phyloP scores from a whole-genome alignment of 176 grass and related monocot species.

The Oryza brachyantha region DNA sequence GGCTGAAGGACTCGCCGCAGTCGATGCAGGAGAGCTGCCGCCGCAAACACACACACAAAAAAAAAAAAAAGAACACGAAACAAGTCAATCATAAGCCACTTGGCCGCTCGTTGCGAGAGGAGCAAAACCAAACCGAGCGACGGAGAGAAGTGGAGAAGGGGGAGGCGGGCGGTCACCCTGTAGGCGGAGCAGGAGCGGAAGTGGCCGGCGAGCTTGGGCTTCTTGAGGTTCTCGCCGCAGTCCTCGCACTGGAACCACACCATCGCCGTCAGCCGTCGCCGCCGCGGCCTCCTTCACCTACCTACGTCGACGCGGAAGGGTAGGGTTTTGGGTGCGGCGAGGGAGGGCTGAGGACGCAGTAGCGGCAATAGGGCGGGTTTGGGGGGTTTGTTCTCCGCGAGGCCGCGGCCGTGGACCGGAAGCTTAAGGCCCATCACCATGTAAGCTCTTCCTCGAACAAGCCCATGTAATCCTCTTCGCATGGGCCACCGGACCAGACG shows the following conservation, averaged over 20 bases:
- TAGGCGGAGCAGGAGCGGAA: conserved; percentile 91
- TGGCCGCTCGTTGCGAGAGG: background rate
- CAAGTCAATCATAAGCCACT: background rate
- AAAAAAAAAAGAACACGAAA: too few species aligned
- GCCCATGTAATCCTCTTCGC: too few species aligned
- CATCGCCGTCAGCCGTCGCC: conserved; percentile 36
- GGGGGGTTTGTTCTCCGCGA: background rate
- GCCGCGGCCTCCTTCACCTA: background rate
- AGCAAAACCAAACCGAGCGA: background rate
- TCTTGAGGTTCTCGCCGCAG: conserved; percentile 89
- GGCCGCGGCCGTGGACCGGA: background rate
- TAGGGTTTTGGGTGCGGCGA: conserved; percentile 34
- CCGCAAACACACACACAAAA: conserved; percentile 8
- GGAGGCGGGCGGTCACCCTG: conserved; percentile 40
- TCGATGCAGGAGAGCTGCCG: conserved; percentile 91
- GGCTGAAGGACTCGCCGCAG: conserved; percentile 68
- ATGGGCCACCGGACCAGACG: too few species aligned
- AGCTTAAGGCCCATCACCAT: background rate
- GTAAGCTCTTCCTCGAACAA: too few species aligned
- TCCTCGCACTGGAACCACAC: conserved; percentile 99
- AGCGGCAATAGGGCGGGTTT: background rate
- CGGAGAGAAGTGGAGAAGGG: background rate
- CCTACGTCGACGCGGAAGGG: too few species aligned
- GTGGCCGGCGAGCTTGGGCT: conserved; percentile 89
- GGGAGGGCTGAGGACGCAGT: background rate